phyloP scores from a whole-genome alignment of 306 rosid species.

The Ceratonia siliqua region DNA sequence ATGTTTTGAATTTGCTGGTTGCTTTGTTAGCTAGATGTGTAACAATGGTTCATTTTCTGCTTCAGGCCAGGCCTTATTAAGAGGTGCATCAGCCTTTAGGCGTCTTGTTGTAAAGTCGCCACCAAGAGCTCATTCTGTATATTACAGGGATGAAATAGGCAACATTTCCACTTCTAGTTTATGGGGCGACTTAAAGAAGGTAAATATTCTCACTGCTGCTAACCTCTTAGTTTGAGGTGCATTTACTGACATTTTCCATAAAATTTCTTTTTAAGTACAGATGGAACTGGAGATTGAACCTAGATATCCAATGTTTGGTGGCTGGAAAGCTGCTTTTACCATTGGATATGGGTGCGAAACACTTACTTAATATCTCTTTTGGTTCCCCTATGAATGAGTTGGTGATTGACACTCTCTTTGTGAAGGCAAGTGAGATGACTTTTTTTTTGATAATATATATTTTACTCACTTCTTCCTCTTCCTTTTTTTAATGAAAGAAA shows the following conservation, averaged over 20 bases:
- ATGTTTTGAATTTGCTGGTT: conserved; percentile 29
- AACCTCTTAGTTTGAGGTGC: neutral
- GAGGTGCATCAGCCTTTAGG: conserved; percentile 84
- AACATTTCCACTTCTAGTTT: conserved; percentile 93
- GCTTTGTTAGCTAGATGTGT: conserved; percentile 20
- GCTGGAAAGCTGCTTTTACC: conserved; percentile 92
- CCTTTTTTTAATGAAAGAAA: no score
- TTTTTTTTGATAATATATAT: conserved; percentile 5
- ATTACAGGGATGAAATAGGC: conserved; percentile 97
- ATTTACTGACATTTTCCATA: conserved; percentile 31
- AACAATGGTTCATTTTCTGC: conserved; percentile 37
- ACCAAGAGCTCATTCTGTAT: conserved; percentile 89
- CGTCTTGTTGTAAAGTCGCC: conserved; percentile 86
- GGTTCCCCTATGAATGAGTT: conserved; percentile 83
- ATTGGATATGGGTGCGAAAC: conserved; percentile 89
- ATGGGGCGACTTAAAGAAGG: conserved; percentile 96
- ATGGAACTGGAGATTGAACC: conserved; percentile 89
- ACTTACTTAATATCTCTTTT: conserved; percentile 72
- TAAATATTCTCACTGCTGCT: conserved; percentile 17
- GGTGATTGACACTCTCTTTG: conserved; percentile 71
- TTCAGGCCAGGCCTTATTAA: conserved; percentile 77
- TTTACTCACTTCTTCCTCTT: no score
- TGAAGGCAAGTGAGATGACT: conserved; percentile 60
- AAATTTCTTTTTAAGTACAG: conserved; percentile 49
- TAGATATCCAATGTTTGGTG: conserved; percentile 95